Percentiles rank a stretch among this genome's conserved stretches.
Evolutionary conservation across 768 basidiomycete species (phyloP).

Genomic region (Asterophora lycoperdoides): DNA sequence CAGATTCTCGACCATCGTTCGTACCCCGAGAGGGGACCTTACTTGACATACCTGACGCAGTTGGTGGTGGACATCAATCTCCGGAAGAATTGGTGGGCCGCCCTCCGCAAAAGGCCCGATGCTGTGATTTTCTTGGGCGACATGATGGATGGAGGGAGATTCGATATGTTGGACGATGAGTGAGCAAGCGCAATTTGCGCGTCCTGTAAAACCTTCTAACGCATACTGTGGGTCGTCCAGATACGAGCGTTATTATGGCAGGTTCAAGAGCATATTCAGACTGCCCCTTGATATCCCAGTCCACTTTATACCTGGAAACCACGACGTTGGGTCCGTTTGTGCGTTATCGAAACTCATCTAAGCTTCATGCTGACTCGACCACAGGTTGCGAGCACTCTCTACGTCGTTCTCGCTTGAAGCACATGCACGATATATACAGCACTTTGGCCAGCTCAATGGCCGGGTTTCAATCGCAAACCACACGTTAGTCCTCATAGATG

Average conservation of each 20-base stretch:
- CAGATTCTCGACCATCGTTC: slow-evolving; percentile 78
- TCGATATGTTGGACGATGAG: slow-evolving; percentile 62
- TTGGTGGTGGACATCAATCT: slow-evolving; percentile 77
- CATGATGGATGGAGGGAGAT: slow-evolving; percentile 85
- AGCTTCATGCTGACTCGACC: slow-evolving; percentile 14
- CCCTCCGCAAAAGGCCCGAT: slow-evolving; percentile 58
- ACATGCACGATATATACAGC: slow-evolving; percentile 54
- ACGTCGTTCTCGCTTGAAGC: slow-evolving; percentile 42
- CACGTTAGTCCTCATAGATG: slow-evolving; percentile 68
- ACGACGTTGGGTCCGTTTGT: slow-evolving; percentile 71
- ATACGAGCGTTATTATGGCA: slow-evolving; percentile 63
- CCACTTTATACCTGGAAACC: slow-evolving; percentile 86
- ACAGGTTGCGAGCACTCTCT: slow-evolving; percentile 41
- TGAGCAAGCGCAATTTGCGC: slow-evolving; percentile 35
- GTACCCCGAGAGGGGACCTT: slow-evolving; percentile 56
- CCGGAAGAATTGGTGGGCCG: slow-evolving; percentile 78
- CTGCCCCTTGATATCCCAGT: slow-evolving; percentile 42
- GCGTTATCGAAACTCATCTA: not conserved
- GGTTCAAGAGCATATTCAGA: slow-evolving; percentile 72
- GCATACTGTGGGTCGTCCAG: slow-evolving; percentile 33
- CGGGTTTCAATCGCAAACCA: slow-evolving; percentile 65
- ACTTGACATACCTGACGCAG: slow-evolving; percentile 57
- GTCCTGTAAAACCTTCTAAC: not conserved
- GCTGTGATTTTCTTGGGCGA: slow-evolving; percentile 83
- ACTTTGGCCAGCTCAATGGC: slow-evolving; percentile 75